Percentiles rank a stretch among this genome's conserved stretches.
phyloP scores from a whole-genome alignment of 352 stramenopile genomes.

The Phytopythium cucurbitacearum region DNA sequence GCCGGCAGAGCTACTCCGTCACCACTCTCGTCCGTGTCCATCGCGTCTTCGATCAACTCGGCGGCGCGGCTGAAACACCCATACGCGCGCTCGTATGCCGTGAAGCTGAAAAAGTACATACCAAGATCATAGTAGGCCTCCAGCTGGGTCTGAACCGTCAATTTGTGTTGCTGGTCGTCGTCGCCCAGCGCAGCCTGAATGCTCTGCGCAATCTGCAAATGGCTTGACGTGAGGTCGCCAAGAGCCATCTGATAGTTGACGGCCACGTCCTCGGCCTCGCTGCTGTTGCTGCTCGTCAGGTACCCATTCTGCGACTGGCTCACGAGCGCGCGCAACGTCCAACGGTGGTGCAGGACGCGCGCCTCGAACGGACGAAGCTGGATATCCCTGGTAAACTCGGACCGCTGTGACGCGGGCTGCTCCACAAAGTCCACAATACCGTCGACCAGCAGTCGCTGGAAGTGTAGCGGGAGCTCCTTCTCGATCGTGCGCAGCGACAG shows the following conservation, averaged over 20 bases:
- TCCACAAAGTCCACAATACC: slow-evolving; percentile 77
- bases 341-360: slow-evolving; percentile 65
- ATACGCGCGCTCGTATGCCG: slow-evolving; percentile 68
- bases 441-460: slow-evolving; percentile 78
- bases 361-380: slow-evolving; percentile 42
- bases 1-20: slow-evolving; percentile 5
- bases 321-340: slow-evolving; percentile 68
- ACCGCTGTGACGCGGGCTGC: slow-evolving; percentile 22
- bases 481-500: slow-evolving; percentile 56
- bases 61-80: slow-evolving; percentile 62
- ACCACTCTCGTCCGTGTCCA: slow-evolving; percentile 5
- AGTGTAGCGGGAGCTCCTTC: slow-evolving; percentile 57
- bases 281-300: slow-evolving; percentile 58
- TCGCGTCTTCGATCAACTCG: slow-evolving; percentile 45
- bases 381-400: slow-evolving; percentile 26
- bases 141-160: slow-evolving; percentile 39
- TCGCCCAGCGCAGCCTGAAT: slow-evolving; percentile 47
- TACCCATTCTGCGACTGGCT: slow-evolving; percentile 68
- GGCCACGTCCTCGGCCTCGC: slow-evolving; percentile 61
- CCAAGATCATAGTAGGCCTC: slow-evolving; percentile 67
- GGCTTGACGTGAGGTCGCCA: slow-evolving; percentile 49
- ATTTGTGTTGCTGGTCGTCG: slow-evolving; percentile 33
- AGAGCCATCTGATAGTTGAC: slow-evolving; percentile 64
- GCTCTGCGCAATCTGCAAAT: slow-evolving; percentile 61
- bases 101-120: slow-evolving; percentile 77